Base-by-base conservation (phyloP, 2,329 filamentous ascomycete species). In the Paracoccidioides lutzii region DNA sequence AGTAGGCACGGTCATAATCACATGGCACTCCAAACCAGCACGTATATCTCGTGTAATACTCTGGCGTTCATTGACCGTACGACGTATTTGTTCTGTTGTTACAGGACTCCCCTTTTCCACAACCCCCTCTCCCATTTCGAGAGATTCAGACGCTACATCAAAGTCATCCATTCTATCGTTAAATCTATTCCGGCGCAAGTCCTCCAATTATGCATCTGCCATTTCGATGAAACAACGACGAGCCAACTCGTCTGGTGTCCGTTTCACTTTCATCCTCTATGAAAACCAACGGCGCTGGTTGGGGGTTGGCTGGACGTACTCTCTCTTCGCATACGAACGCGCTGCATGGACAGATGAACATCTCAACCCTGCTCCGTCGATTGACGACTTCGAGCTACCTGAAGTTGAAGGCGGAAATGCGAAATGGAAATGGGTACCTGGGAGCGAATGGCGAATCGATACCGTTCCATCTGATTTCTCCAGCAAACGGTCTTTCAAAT, bases 231-330 rank as follows among this genome's bases (percentile, higher is more conserved):
- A 73, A 58, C 68, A 64, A 53, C 68, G 69, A 55, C 65, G 69
- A 49, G 62, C 74, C 59, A 64, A 70, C 60, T 84, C 86, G 4
- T 81, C 89, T 0, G 90, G 90, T 1, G 88, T 98, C 12, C 87
- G 90, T 46, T 98, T 98, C 66, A 98, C 93, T 0, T 98, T 98
- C 60, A 90, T 93, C 50, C 78, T 98, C 2, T 97, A 90, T 65
- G 93, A 98, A 69, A 98, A 98, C 64, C 93, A 98, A 70, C 81
- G 93, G 44, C 82, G 93, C 53, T 98, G 93, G 93, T 75, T 98
- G 3, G 91, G 90, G 1, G 79, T 98, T 10, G 93, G 93, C 0
- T 98, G 93, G 90, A 97, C 93, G 0, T 85, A 85, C 2, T 94
- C 85, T 42, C 76, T 98, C 59, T 89, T 98, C 61, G 84, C 90